Evolutionary conservation across 306 rosid genomes (phyloP), one percentile per base, ranked within the genome.

Genomic region (Pterocarpus macrocarpus): DNA sequence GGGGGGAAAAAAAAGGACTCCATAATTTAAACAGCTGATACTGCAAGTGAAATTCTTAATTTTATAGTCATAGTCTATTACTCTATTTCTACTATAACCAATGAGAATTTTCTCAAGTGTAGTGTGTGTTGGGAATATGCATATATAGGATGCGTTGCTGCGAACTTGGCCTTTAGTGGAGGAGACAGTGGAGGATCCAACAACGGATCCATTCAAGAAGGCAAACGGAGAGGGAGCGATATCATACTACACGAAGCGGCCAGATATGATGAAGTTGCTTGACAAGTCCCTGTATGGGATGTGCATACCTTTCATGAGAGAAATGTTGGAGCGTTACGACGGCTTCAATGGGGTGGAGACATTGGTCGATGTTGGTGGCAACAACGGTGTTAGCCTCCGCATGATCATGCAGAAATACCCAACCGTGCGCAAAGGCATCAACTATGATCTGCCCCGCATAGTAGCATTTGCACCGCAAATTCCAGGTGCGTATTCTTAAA

Each of bases 301-400:
- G 16, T 86, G 91, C 2, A 87, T 84, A 64, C 95, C 97, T 67
- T 84, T 89, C 86, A 88, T 89, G 85, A 91, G 71, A 64, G 89
- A 90, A 2, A 32, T 91, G 38, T 52, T 94, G 83, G 85, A 89
- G 28, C 80, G 78, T 4, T 94, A 94, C 66, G 82, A 90, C 36
- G 98, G 95, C 2, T 86, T 94, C 52, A 28, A 71, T 47, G 95
- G 92, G 9, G 91, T 91, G 49, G 56, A 61, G 73, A 86, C 81
- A 61, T 63, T 94, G 30, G 97, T 91, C 2, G 98, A 94, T 62
- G 97, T 94, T 36, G 98, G 95, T 3, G 98, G 98, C 30, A 91
- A 91, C 36, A 89, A 84, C 1, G 95, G 94, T n/a, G 86, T 91
- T 77, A 69, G 84, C 82, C 86, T 94, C 64, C 63, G 81, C 75